phyloP scores from a whole-genome alignment of 805 yeast species.

The Komagataella kurtzmanii region DNA sequence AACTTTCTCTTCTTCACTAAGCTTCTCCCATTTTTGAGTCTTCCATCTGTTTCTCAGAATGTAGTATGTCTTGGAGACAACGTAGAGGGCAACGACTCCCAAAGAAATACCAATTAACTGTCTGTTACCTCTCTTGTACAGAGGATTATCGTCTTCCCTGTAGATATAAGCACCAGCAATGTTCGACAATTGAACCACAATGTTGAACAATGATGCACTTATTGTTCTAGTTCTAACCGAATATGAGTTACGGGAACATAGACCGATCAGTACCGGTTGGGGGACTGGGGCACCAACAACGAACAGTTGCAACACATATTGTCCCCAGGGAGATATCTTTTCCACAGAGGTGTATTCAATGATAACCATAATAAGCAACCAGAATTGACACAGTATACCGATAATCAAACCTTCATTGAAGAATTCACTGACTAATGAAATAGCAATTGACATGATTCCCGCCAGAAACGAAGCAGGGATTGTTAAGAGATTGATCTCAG shows the following conservation, averaged over 20 bases:
- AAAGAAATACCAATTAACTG: constrained; percentile 21
- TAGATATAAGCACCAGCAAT: constrained; percentile 9
- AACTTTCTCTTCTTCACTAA: constrained; percentile 31
- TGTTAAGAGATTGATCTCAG: constrained; percentile 30
- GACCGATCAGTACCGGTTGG: too few species aligned
- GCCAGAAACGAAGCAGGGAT: constrained; percentile 28
- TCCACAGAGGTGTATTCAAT: constrained; percentile 4
- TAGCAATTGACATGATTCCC: constrained; percentile 15
- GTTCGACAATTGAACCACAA: constrained; percentile 9
- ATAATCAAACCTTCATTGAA: constrained; percentile 12
- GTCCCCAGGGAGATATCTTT: background rate
- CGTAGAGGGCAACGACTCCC: constrained; percentile 14
- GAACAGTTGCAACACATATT: constrained; percentile 6
- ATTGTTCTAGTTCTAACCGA: constrained; percentile 6
- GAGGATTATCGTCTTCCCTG: constrained; percentile 7
- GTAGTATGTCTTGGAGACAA: constrained; percentile 20
- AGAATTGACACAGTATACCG: constrained; percentile 5
- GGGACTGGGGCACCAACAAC: constrained; percentile 21
- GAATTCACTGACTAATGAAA: constrained; percentile 20
- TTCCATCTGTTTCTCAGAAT: constrained; percentile 23
- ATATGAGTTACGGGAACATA: constrained; percentile 2
- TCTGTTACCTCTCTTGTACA: constrained; percentile 29
- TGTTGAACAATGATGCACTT: constrained; percentile 6
- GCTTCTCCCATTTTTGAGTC: constrained; percentile 29
- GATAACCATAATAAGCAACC: constrained; percentile 5